Evolutionary conservation across 2,329 filamentous ascomycete species (phyloP), one percentile per base, ranked within the genome.

Genomic region (Diplodia sapinea): DNA sequence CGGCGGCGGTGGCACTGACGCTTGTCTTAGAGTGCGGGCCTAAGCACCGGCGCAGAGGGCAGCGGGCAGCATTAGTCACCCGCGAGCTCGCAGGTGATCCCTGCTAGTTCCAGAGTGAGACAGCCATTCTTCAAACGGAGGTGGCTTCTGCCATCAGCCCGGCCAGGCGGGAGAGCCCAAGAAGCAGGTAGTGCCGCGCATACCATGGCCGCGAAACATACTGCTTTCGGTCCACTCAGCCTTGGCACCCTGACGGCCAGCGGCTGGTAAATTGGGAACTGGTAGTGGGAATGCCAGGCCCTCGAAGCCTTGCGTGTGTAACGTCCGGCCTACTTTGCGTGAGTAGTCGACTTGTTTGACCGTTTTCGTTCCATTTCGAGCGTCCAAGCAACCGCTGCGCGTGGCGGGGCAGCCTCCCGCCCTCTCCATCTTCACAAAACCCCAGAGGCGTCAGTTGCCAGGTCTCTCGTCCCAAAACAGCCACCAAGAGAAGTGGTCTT

Each of bases 401-500:
- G 54, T 68, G 66, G 66, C 57, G 66, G 66, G 29, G 26, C 49
- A 49, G 50, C 66, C 51, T 63, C 51, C 29, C 52, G 40, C 55
- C 51, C 57, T 68, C 38, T 57, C 57, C 40, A 54, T 49, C 29
- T 59, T 62, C 65, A 63, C 59, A 67, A 67, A 68, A 33, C 56
- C 51, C 50, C 51, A 61, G 56, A 62, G 56, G 52, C 65, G 56
- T 54, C 65, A 63, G 51, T 57, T 49, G 50, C 50, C 50, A 68
- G 66, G 50, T 55, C 49, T 68, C 66, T 64, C 64, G n/a, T 68
- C 74, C 74, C 75, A 77, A 79, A 79, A 71, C 76, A 77, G 76
- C 66, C 74, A 70, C 66, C 68, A 68, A 68, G 62, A 73, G 72
- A 75, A 75, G 72, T 70, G 73, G 70, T 69, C 70, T 71, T 74